Base-by-base conservation (phyloP, 371 early-diverging fungal genomes). In the Amoeboaphelidium protococcarum region DNA sequence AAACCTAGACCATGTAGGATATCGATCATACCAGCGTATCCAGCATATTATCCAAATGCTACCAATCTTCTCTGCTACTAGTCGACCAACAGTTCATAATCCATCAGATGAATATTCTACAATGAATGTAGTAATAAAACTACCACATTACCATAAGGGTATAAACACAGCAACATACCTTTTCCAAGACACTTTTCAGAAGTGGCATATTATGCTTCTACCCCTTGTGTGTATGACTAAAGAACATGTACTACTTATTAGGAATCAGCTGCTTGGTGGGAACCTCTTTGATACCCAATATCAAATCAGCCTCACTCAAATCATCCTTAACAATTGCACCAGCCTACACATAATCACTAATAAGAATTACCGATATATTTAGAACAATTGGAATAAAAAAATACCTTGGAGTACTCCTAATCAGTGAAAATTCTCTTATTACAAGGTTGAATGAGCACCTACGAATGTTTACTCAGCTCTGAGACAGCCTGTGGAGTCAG, bases 191-290 rank as follows among this genome's bases (percentile, higher is more conserved):
- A 4, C 10, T 13, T 43, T 43, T 4, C 13, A 43, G 19, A 43
- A 23, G 43, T 12, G 10, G 6, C 85, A 87, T 85, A 58, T 94
- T 94, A 59, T 89, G 78, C 26, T 50, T 45, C 51, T 87, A 88
- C 22, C 87, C 95, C 63, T 95, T 95, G 67, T 89, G 90, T 0
- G 92, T 94, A 61, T 95, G 95, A 47, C 91, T 89, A 55, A 95
- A 95, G 64, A 81, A 78, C 22, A 89, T 41, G 60, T 88, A 94
- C 0, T 85, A 84, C 65, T 90, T 91, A 58, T 78, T 65, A 0
- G 73, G 73, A 2, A 92, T 61, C 47, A 95, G 56, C 45, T 80
- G 63, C 42, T 66, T 58, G 19, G 68, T 66, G n/a, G 92, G 89
- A 1, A 95, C 88, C 54, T 95, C 95, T 59, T 95, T 95, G 49